Evolutionary conservation across 1,284 basidiomycete genomes (phyloP).

Genomic region (Thecaphora frezii): DNA sequence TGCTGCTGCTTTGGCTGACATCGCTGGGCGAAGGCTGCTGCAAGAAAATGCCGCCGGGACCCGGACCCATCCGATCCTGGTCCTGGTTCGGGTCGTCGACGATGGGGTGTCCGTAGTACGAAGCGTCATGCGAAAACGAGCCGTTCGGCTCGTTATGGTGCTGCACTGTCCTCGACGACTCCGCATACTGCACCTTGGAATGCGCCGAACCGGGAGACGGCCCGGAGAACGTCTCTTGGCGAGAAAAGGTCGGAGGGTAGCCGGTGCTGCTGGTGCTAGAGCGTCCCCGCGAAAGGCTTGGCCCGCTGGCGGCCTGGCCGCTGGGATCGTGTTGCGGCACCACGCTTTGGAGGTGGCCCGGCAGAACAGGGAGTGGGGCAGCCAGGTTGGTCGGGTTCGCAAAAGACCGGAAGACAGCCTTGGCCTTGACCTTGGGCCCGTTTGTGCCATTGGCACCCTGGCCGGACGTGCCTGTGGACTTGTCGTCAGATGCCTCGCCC

Average conservation of each 20-base stretch:
- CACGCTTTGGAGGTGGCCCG: no score
- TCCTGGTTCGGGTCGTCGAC: not conserved
- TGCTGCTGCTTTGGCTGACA: conserved; percentile 4
- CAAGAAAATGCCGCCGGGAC: conserved; percentile 11
- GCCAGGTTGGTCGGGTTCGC: conserved; percentile 48
- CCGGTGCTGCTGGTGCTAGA: not conserved
- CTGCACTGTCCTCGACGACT: not conserved
- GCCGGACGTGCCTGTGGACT: not conserved
- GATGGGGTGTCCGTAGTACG: conserved; percentile 23
- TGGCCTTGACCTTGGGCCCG: conserved; percentile 27
- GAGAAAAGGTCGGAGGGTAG: not conserved
- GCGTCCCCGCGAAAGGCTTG: not conserved
- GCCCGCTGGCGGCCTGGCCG: no score
- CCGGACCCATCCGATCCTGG: not conserved
- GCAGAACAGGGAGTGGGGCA: conserved; percentile 21
- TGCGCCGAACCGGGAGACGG: not conserved
- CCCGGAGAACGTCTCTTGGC: no score
- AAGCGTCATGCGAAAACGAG: conserved; percentile 14
- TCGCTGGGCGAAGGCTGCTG: conserved; percentile 33
- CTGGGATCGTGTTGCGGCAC: no score
- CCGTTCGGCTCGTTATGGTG: not conserved
- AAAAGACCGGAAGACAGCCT: conserved; percentile 46
- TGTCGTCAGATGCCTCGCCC: conserved; percentile 4
- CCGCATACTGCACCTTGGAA: not conserved
- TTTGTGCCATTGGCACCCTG: conserved; percentile 1